phyloP scores from a whole-genome alignment of 176 grass and related monocot species.

The Oryza brachyantha region DNA sequence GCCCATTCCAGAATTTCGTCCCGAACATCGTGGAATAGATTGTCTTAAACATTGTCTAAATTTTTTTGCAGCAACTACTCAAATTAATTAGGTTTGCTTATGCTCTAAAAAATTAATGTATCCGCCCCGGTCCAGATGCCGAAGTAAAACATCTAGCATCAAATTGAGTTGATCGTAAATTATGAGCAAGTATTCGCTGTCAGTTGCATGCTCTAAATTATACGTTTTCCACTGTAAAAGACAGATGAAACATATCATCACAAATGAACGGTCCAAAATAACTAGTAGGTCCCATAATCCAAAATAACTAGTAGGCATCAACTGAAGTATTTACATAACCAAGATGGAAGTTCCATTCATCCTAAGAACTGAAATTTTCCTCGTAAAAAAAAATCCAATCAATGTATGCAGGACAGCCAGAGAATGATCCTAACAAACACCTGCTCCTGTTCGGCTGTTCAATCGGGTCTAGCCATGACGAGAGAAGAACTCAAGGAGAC shows the following conservation, averaged over 20 bases:
- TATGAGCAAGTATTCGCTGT: background rate
- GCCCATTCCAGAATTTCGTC: too few species aligned
- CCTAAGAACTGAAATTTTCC: background rate
- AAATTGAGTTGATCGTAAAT: background rate
- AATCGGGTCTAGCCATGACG: background rate
- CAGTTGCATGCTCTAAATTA: background rate
- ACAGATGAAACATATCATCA: background rate
- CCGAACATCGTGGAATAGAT: too few species aligned
- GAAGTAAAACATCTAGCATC: background rate
- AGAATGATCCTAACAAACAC: background rate
- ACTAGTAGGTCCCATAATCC: background rate
- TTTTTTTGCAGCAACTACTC: too few species aligned
- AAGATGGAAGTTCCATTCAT: background rate
- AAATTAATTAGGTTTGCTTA: too few species aligned
- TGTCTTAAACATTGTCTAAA: too few species aligned
- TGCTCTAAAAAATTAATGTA: too few species aligned
- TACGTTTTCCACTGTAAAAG: background rate
- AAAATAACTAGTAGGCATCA: background rate
- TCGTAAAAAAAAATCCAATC: background rate
- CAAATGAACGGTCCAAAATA: background rate
- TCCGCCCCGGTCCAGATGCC: background rate
- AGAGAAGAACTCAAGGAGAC: background rate
- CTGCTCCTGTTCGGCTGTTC: background rate
- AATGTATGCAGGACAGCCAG: background rate
- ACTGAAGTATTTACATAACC: slow-evolving; percentile 19